These are phyloP conservation scores for Volvariella volvacea DNA, from an alignment of 1,284 basidiomycete genomes.

Conservation along the genomic window DNA sequence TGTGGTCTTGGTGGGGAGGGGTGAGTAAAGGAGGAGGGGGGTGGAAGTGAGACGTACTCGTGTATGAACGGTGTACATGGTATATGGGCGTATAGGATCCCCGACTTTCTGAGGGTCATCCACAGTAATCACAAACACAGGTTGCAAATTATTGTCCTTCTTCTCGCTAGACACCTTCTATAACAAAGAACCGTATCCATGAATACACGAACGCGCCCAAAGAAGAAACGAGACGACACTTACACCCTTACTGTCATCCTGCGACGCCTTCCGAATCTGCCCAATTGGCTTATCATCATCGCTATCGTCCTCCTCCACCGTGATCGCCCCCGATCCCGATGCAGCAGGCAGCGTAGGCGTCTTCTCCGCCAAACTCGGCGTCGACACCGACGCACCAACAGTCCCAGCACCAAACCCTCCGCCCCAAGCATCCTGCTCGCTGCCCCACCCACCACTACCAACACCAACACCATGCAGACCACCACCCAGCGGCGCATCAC, in stretches of 20 bases:
- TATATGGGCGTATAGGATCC: conserved; percentile 86
- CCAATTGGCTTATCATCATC: conserved; percentile 71
- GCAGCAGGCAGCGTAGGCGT: conserved; percentile 12
- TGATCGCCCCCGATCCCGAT: conserved; percentile 2
- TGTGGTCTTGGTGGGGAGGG: conserved; percentile 51
- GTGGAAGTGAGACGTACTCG: conserved; percentile 41
- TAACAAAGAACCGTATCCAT: too few species aligned
- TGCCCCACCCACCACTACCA: conserved; percentile 54
- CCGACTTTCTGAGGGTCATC: conserved; percentile 93
- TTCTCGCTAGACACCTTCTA: too few species aligned
- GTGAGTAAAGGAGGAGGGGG: conserved; percentile 4
- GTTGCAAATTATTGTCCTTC: conserved; percentile 36
- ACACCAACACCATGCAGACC: too few species aligned
- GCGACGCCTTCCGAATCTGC: conserved; percentile 35
- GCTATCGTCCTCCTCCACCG: conserved; percentile 45
- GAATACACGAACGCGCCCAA: too few species aligned
- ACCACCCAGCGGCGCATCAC: too few species aligned
- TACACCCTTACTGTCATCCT: conserved; percentile 12
- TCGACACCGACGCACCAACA: too few species aligned
- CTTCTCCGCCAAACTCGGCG: too few species aligned
- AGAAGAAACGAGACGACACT: conserved; percentile 8
- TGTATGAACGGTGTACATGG: conserved; percentile 92
- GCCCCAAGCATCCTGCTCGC: conserved; percentile 33
- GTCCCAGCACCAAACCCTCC: conserved; percentile 21
- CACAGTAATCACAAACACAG: conserved; percentile 76